Evolutionary conservation across 2,329 filamentous ascomycete genomes (phyloP), one percentile per base, ranked within the genome.

Genomic region (Aspergillus sp.): DNA sequence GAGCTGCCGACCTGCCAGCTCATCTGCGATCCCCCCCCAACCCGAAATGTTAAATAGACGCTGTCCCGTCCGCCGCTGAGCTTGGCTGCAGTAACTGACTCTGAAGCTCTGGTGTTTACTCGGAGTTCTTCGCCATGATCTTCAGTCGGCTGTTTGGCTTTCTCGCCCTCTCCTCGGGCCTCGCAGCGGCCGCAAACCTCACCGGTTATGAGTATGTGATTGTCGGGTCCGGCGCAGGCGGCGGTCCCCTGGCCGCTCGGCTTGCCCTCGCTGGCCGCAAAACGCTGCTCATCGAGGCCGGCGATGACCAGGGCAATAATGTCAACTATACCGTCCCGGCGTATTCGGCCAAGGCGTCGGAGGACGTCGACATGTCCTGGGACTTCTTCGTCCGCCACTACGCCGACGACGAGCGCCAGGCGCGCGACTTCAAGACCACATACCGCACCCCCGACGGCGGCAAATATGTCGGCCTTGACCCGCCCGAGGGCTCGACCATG

Each of bases 391-490:
- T 55, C 16, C 51, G 47, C n/a, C 55, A 60, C 41, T 55, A 57
- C 30, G 36, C 33, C 22, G 46, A 61, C 34, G 47, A 51, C 6
- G 36, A 47, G n/a, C 40, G 44, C 8, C 47, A 56, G 33, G 42
- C 39, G 8, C 40, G 45, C 15, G 51, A 59, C 39, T 53, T 53
- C 28, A 59, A 65, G 33, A 54, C 63, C 28, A 60, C 64, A 7
- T 60, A 47, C 49, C 55, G 43, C 54, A 66, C 52, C 0, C 59
- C 67, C 0, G 54, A 68, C 29, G 72, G 72, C 10, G 50, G 54
- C 2, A 53, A 67, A 17, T 77, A 77, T 45, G 69, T 66, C 11
- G 74, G 75, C 10, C 52, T 67, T 5, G 57, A 63, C 35, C 72
- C 71, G 1, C 75, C 75, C 0, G 53, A 56, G 4, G 71, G 68